Evolutionary conservation across 2,329 filamentous ascomycete genomes (phyloP).

Genomic region (Fusarium napiforme): DNA sequence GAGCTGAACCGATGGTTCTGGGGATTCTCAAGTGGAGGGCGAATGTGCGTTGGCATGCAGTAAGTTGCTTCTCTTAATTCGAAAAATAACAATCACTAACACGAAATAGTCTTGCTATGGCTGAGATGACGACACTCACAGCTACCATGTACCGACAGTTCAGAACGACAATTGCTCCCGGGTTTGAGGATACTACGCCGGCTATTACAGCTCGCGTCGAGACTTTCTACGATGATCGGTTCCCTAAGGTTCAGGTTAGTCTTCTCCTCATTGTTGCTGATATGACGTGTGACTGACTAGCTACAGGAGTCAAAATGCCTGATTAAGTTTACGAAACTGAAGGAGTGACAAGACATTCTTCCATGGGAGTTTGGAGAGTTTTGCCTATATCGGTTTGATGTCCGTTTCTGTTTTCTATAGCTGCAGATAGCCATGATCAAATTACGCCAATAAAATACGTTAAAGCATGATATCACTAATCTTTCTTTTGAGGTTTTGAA

Average conservation of each 20-base stretch:
- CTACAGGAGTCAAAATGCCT: conserved; percentile 29
- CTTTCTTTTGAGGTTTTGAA: too few species aligned
- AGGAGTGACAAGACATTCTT: background rate
- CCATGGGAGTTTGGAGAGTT: background rate
- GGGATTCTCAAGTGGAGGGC: conserved; percentile 40
- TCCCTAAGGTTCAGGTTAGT: conserved; percentile 24
- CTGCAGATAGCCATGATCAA: background rate
- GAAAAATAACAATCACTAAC: rapidly evolving
- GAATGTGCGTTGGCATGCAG: conserved; percentile 44
- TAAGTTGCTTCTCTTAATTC: conserved; percentile 6
- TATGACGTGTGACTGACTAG: rapidly evolving
- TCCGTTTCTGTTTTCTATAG: background rate
- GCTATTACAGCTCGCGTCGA: conserved; percentile 39
- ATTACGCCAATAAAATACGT: rapidly evolving
- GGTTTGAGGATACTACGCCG: conserved; percentile 18
- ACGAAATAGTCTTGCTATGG: conserved; percentile 32
- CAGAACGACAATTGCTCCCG: conserved; percentile 21
- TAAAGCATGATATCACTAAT: too few species aligned
- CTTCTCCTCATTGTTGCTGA: rapidly evolving
- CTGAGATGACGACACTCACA: conserved; percentile 35
- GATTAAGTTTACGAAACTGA: conserved; percentile 28
- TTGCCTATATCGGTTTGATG: background rate
- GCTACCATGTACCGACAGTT: conserved; percentile 35
- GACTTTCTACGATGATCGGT: conserved; percentile 37
- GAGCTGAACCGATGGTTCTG: conserved; percentile 43